phyloP scores from a whole-genome alignment of 768 basidiomycete species.

The Leucogyrophana mollusca region DNA sequence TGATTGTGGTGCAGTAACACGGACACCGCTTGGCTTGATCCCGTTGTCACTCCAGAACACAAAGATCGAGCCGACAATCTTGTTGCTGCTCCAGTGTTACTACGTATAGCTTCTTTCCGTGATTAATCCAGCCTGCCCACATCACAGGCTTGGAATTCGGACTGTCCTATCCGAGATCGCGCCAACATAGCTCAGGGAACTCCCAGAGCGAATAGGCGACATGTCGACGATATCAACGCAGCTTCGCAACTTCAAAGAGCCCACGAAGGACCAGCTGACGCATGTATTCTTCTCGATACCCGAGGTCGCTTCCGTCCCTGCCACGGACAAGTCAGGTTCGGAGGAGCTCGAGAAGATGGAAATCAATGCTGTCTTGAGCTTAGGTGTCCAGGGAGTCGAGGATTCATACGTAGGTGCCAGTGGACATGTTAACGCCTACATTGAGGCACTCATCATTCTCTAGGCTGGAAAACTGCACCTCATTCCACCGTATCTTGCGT shows the following conservation, averaged over 20 bases:
- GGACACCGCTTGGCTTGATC: no score
- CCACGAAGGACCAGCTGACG: slow-evolving; percentile 82
- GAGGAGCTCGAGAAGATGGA: slow-evolving; percentile 70
- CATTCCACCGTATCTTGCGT: slow-evolving; percentile 86
- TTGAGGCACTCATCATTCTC: slow-evolving; percentile 1
- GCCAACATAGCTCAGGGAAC: no score
- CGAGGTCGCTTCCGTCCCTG: slow-evolving; percentile 26
- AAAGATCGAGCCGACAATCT: no score
- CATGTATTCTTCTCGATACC: slow-evolving; percentile 88
- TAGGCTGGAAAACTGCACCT: slow-evolving; percentile 91
- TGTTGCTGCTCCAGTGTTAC: no score
- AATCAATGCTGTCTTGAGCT: slow-evolving; percentile 84
- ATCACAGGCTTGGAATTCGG: no score
- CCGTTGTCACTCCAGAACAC: no score
- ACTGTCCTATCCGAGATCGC: no score
- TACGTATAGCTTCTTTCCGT: no score
- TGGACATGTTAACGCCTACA: background rate
- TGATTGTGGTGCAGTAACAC: no score
- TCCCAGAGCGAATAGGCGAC: background rate
- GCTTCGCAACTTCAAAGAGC: slow-evolving; percentile 89
- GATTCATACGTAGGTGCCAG: slow-evolving; percentile 81
- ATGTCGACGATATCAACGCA: slow-evolving; percentile 88
- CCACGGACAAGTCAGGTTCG: slow-evolving; percentile 23
- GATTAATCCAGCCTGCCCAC: no score
- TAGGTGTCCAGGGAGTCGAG: slow-evolving; percentile 76